Evolutionary conservation across 2,329 filamentous ascomycete genomes (phyloP).

Genomic region (Drechslerella coelobrocha): DNA sequence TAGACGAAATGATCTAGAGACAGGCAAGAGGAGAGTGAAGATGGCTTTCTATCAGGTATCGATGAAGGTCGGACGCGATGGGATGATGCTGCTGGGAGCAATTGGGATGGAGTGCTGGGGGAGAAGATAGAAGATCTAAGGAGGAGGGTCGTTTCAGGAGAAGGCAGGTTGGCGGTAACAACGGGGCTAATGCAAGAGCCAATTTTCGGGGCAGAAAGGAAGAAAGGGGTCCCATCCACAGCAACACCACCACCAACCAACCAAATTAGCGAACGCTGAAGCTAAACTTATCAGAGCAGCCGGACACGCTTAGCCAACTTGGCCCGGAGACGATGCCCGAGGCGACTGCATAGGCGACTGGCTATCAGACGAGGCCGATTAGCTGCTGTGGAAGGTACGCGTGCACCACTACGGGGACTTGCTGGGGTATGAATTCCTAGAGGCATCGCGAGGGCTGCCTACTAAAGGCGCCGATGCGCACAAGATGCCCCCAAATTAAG

Average conservation of each 20-base stretch:
- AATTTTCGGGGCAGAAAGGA: constrained; percentile 28
- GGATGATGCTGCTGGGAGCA: constrained; percentile 50
- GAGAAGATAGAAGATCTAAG: constrained; percentile 46
- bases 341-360: not conserved
- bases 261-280: not conserved
- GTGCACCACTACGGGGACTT: too few relatives aligned
- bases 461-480: too few relatives aligned
- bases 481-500: too few relatives aligned
- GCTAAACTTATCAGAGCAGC: not conserved
- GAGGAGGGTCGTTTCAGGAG: constrained; percentile 48
- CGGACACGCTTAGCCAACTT: not conserved
- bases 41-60: too few relatives aligned
- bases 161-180: constrained; percentile 34
- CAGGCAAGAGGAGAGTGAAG: too few relatives aligned
- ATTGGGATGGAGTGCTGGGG: constrained; percentile 4
- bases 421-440: too few relatives aligned
- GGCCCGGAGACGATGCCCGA: not conserved
- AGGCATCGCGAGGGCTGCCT: too few relatives aligned
- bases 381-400: too few relatives aligned
- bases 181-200: constrained; percentile 45
- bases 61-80: constrained; percentile 29
- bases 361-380: not conserved
- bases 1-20: constrained; percentile 16
- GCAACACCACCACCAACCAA: constrained; percentile 5
- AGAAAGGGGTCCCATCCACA: constrained; percentile 46